A percentile compares a stretch with the other conserved stretches of the same genome.
phyloP scores from a whole-genome alignment of 1,284 basidiomycete genomes.

The Earliella scabrosa region DNA sequence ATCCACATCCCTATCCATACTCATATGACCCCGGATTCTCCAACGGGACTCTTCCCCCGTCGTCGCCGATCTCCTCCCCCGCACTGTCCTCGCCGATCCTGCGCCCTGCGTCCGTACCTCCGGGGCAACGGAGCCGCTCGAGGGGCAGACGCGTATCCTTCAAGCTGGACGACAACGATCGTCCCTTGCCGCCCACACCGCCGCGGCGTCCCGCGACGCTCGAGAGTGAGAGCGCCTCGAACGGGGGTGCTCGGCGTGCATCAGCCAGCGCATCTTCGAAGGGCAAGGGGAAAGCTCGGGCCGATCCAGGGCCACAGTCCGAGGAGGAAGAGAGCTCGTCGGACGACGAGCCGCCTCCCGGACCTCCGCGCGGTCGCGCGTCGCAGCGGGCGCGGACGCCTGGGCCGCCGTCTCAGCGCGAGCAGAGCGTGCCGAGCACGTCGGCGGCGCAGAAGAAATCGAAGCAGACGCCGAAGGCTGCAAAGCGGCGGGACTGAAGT shows the following conservation, averaged over 20 bases:
- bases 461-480: not conserved
- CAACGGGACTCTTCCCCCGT: slow-evolving; percentile 49
- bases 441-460: not conserved
- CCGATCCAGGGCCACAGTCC: slow-evolving; percentile 1
- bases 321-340: slow-evolving; percentile 15
- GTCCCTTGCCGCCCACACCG: slow-evolving; percentile 20
- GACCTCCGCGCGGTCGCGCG: slow-evolving; percentile 5
- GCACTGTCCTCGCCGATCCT: slow-evolving; percentile 22
- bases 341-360: not conserved
- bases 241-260: not conserved
- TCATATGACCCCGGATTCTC: slow-evolving; percentile 46
- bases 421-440: slow-evolving; percentile 15
- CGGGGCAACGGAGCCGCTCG: slow-evolving; percentile 32
- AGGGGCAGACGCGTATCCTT: slow-evolving; percentile 36
- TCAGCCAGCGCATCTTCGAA: not conserved
- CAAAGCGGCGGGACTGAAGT: slow-evolving; percentile 7
- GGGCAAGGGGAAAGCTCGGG: slow-evolving; percentile 25
- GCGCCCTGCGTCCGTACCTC: slow-evolving; percentile 20
- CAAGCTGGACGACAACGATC: slow-evolving; percentile 31
- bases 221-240: not conserved
- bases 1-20: slow-evolving; percentile 42
- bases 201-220: not conserved
- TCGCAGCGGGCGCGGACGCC: slow-evolving; percentile 31
- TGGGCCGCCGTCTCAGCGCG: slow-evolving; percentile 29
- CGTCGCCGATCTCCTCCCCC: slow-evolving; percentile 43